Evolutionary conservation across 2,329 filamentous ascomycete genomes (phyloP).

Genomic region (Neophaeococcomyces mojaviensis): DNA sequence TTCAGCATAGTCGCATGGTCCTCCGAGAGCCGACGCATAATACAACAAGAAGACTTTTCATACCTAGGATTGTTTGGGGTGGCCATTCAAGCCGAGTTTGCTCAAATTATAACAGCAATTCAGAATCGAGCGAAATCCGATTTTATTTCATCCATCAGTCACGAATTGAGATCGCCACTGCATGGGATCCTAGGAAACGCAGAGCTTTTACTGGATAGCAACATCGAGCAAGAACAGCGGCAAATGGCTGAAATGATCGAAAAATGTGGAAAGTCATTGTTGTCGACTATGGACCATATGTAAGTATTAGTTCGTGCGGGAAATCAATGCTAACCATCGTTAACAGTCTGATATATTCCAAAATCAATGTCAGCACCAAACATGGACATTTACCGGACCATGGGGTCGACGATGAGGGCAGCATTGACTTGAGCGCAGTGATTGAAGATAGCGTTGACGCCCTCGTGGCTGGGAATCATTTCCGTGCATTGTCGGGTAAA

Average conservation of each 20-base stretch:
- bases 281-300: slow-evolving; percentile 42
- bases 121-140: slow-evolving; percentile 35
- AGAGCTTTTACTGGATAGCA: slow-evolving; percentile 43
- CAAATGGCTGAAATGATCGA: slow-evolving; percentile 43
- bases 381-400: slow-evolving; percentile 8
- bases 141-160: slow-evolving; percentile 46
- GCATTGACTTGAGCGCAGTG: slow-evolving; percentile 7
- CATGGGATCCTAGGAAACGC: slow-evolving; percentile 44
- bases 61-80: not conserved
- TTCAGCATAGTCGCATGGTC: not conserved
- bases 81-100: not conserved
- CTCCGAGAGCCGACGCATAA: not conserved
- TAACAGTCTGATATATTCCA: slow-evolving; percentile 27
- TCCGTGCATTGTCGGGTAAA: not conserved
- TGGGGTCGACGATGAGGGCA: slow-evolving; percentile 10
- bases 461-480: slow-evolving; percentile 11
- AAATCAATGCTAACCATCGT: not conserved
- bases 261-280: slow-evolving; percentile 42
- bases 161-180: slow-evolving; percentile 43
- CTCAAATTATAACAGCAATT: not conserved
- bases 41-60: not conserved
- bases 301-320: not conserved
- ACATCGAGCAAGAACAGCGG: slow-evolving; percentile 32
- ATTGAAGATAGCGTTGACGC: slow-evolving; percentile 17
- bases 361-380: slow-evolving; percentile 28